These are phyloP conservation scores for Garcia nutans DNA, from an alignment of 345 rosid species.

Conservation along the genomic window DNA sequence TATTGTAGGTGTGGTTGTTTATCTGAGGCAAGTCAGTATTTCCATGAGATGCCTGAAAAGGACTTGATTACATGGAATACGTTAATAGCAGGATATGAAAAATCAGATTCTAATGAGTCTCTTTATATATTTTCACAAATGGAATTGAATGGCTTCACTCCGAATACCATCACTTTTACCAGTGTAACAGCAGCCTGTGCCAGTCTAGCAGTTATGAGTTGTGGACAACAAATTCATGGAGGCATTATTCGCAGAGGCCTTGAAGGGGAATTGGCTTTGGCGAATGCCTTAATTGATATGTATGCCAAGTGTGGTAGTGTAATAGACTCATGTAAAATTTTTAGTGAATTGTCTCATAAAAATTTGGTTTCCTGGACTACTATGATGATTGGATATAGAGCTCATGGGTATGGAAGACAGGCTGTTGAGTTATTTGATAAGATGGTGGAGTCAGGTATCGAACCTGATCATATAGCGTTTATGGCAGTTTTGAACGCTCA, in stretches of 20 bases:
- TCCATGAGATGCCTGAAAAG: slow-evolving; percentile 66
- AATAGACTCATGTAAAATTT: slow-evolving; percentile 51
- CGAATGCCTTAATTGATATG: slow-evolving; percentile 81
- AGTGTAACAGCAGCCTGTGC: slow-evolving; percentile 75
- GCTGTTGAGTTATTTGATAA: slow-evolving; percentile 70
- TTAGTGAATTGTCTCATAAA: slow-evolving; percentile 44
- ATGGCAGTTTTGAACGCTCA: slow-evolving; percentile 84
- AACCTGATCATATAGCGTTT: slow-evolving; percentile 76
- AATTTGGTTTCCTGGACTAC: slow-evolving; percentile 89
- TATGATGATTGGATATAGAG: slow-evolving; percentile 91
- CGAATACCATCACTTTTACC: slow-evolving; percentile 76
- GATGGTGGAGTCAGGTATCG: slow-evolving; percentile 67
- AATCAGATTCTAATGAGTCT: slow-evolving; percentile 49
- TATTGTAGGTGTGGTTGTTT: slow-evolving; percentile 76
- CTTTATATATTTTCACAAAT: slow-evolving; percentile 59
- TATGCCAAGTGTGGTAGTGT: slow-evolving; percentile 87
- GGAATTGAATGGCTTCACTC: slow-evolving; percentile 61
- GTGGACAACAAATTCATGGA: slow-evolving; percentile 71
- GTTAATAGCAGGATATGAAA: slow-evolving; percentile 69
- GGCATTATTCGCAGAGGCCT: slow-evolving; percentile 59
- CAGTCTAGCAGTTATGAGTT: slow-evolving; percentile 50
- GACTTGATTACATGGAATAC: slow-evolving; percentile 88
- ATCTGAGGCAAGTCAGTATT: slow-evolving; percentile 55
- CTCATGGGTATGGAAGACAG: slow-evolving; percentile 72
- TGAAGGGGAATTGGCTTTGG: slow-evolving; percentile 48